Percentiles rank a stretch among this genome's conserved stretches.
Conservation (phyloP, 371 early-diverging fungal species). For the Rhizopus stolonifer region DNA sequence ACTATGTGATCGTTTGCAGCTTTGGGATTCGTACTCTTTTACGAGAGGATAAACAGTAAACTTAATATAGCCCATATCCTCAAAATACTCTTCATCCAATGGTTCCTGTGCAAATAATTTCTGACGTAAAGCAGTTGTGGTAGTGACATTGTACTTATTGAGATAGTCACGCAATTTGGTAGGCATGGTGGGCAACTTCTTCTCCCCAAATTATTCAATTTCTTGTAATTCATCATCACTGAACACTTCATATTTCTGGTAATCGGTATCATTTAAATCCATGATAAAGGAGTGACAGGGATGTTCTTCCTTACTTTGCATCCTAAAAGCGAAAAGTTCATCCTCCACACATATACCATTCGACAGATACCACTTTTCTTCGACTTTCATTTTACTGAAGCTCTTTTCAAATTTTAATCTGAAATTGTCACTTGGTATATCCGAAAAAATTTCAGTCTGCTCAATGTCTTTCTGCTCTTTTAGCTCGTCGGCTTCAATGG, state of each 20-base stretch:
- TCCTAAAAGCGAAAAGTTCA: constrained; percentile 20
- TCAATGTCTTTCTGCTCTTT: constrained; percentile 7
- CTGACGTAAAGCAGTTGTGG: too few species aligned
- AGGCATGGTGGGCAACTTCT: constrained; percentile 10
- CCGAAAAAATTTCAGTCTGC: constrained; percentile 6
- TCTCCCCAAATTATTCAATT: constrained; percentile 9
- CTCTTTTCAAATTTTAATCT: constrained; percentile 14
- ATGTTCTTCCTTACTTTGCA: constrained; percentile 17
- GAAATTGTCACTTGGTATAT: constrained; percentile 9
- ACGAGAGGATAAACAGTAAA: constrained; percentile 10
- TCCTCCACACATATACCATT: constrained; percentile 21
- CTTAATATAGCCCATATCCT: too few species aligned
- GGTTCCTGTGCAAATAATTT: too few species aligned
- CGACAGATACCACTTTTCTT: constrained; percentile 20
- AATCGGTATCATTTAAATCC: constrained; percentile 12
- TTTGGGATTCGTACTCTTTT: constrained; percentile 13
- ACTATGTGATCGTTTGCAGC: neutral
- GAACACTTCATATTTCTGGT: constrained; percentile 10
- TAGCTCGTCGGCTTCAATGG: constrained; percentile 2
- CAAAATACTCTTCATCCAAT: too few species aligned
- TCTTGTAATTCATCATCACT: constrained; percentile 14
- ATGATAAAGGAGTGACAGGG: constrained; percentile 17
- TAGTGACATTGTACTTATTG: too few species aligned
- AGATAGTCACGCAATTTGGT: constrained; percentile 7
- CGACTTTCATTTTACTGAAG: constrained; percentile 15